phyloP scores from a whole-genome alignment of 495 filamentous ascomycete genomes.

The Staphylotrichum tortipilum region DNA sequence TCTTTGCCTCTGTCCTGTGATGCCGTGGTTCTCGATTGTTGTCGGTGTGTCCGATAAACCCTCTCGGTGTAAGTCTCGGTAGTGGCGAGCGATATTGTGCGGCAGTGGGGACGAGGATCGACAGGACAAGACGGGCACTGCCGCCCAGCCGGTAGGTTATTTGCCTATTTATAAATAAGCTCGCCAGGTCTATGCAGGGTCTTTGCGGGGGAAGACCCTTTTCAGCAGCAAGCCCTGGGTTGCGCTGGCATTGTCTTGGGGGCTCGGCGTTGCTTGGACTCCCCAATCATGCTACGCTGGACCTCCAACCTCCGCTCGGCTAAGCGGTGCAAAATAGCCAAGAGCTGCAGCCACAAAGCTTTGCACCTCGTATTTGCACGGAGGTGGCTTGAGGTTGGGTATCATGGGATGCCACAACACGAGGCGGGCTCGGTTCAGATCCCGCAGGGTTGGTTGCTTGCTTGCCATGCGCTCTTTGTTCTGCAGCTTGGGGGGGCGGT shows the following conservation, averaged over 20 bases:
- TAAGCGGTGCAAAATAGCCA: background rate
- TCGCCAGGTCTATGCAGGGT: too few relatives aligned
- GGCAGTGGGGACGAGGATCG: too few relatives aligned
- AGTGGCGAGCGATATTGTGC: too few relatives aligned
- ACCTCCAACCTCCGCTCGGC: background rate
- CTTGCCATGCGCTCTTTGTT: too few relatives aligned
- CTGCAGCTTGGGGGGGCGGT: too few relatives aligned
- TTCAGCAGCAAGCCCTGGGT: background rate
- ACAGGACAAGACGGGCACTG: too few relatives aligned
- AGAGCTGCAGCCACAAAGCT: slow-evolving; percentile 3
- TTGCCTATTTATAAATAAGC: background rate
- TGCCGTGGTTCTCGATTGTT: too few relatives aligned
- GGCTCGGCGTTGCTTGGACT: background rate
- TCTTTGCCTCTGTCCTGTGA: too few relatives aligned
- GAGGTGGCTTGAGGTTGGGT: background rate
- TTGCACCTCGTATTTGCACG: background rate
- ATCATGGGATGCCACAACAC: background rate
- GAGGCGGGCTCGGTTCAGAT: background rate
- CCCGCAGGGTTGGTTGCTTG: too few relatives aligned
- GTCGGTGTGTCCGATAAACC: too few relatives aligned
- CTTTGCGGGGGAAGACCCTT: background rate
- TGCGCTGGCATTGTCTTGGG: background rate
- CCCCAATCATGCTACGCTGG: background rate
- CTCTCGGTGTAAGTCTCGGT: too few relatives aligned
- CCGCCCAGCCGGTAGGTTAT: too few relatives aligned